Base-by-base conservation (phyloP, 768 basidiomycete genomes). In the Saitozyma podzolica region DNA sequence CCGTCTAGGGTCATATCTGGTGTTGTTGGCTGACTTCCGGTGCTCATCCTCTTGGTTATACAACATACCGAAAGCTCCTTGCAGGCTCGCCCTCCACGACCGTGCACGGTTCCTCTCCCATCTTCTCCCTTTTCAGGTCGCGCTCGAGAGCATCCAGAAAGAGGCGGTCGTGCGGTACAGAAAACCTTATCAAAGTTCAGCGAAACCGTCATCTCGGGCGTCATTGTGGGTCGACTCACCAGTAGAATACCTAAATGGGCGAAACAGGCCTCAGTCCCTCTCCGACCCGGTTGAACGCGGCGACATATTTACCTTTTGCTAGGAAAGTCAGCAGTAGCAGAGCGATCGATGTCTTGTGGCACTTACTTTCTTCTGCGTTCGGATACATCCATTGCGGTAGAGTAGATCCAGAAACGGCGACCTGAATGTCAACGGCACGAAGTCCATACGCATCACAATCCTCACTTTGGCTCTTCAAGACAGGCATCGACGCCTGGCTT, bases 101-200 rank as follows among this genome's bases (percentile, higher is more conserved):
- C 2, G 93, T 95, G 2, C 93, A 95, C 0, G 92, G 85, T 75
- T 92, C 91, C 48, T 85, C 83, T 0, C 90, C 90, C 83, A 89
- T 88, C 81, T 93, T 95, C 80, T 96, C 94, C 40, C 94, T 86
- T 82, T 95, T 96, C 60, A 96, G 86, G 78, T 97, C 94, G 53
- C 94, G 89, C 78, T 97, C 94, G 52, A 97, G 86, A 19, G 94
- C 94, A 75, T 97, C 94, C 56, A 97, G 86, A 84, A 96, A 97
- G 59, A 97, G 88, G 41, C 93, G 88, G 78, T 97, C 94, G 64
- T 97, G 94, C 2, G 94, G 94, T 6, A 97, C 94, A 8, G 92
- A 94, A 81, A 92, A 96, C 92, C 91, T 94, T 75, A 7, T 47
- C 13, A 17, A 47, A 13, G 45, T 13, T 11, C 45, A 17, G 45